Evolutionary conservation across 2,329 filamentous ascomycete genomes (phyloP).

Genomic region (Aspergillus sergii): DNA sequence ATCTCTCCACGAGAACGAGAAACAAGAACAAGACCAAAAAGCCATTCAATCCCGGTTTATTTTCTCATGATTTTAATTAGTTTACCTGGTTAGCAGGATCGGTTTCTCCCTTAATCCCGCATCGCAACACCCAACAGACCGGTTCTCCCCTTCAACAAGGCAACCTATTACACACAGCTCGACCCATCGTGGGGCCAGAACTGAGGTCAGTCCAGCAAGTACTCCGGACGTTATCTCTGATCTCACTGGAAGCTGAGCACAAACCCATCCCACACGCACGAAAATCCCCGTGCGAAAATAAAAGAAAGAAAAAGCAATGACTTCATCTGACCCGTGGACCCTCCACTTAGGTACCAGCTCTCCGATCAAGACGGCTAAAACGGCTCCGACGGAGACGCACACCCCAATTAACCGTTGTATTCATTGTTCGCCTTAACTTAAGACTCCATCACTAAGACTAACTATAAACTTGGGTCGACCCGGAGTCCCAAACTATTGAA

Average conservation of each 20-base stretch:
- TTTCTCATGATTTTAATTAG: background rate
- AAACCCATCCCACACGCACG: background rate
- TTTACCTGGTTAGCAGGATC: background rate
- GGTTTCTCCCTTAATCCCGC: background rate
- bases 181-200: background rate
- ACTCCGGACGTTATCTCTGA: too few relatives aligned
- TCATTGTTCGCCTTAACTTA: background rate
- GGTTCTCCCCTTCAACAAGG: background rate
- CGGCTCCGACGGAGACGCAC: background rate
- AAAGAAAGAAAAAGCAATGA: background rate
- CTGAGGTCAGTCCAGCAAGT: background rate
- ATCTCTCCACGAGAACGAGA: background rate
- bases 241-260: background rate
- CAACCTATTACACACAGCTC: background rate
- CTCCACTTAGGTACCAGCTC: background rate
- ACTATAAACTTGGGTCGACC: background rate
- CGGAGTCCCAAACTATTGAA: background rate
- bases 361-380: background rate
- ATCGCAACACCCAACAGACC: background rate
- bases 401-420: background rate
- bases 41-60: constrained; percentile 1
- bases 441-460: background rate
- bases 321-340: background rate
- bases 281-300: background rate
- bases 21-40: background rate